These are phyloP conservation scores for Sordariomycetes sp. DNA, from an alignment of 2,329 filamentous ascomycete species.

Conservation along the genomic window DNA sequence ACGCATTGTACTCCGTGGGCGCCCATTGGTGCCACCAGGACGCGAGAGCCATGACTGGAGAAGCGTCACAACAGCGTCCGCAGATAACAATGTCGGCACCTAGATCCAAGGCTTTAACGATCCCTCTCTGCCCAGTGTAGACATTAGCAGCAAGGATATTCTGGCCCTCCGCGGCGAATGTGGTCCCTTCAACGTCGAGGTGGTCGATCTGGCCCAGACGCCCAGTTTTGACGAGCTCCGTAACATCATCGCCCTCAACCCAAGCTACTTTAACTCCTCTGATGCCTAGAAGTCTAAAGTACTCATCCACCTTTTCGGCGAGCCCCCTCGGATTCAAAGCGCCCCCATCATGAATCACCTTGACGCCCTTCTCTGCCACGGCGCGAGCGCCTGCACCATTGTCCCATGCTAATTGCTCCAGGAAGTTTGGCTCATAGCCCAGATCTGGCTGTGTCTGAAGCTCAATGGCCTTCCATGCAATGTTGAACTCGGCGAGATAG, in stretches of 20 bases:
- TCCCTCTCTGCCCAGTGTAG: constrained; percentile 32
- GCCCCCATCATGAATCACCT: constrained; percentile 23
- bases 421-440: constrained; percentile 23
- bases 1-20: constrained; percentile 30
- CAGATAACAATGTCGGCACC: constrained; percentile 35
- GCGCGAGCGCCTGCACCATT: constrained; percentile 15
- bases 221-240: constrained; percentile 8
- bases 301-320: constrained; percentile 11
- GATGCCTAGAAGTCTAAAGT: constrained; percentile 12
- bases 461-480: constrained; percentile 27
- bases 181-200: constrained; percentile 8
- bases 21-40: constrained; percentile 43
- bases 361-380: constrained; percentile 18
- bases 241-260: constrained; percentile 22
- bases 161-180: constrained; percentile 2
- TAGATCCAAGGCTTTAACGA: constrained; percentile 23
- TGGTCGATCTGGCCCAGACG: constrained; percentile 10
- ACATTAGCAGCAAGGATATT: constrained; percentile 29
- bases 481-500: constrained; percentile 34
- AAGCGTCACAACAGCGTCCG: constrained; percentile 33
- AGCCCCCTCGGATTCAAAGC: constrained; percentile 20
- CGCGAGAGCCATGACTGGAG: constrained; percentile 40
- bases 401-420: constrained; percentile 28
- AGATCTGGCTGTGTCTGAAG: constrained; percentile 15
- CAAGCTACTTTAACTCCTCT: constrained; percentile 19